phyloP scores from a whole-genome alignment of 75 land plant species.

The Pseudotsuga menziesii region DNA sequence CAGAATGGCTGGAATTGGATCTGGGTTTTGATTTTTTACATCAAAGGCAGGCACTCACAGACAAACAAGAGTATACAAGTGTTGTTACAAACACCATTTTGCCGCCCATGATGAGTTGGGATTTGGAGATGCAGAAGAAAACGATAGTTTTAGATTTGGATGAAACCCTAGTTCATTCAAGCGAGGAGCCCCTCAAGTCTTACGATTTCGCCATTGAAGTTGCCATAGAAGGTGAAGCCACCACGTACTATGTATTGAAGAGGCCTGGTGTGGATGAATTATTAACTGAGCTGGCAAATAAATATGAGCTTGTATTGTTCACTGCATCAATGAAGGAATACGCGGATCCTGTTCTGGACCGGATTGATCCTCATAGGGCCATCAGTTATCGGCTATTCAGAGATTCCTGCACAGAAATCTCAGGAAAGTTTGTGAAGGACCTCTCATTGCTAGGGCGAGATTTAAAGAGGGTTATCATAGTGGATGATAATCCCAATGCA shows the following conservation, averaged over 20 bases:
- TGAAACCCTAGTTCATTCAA: constrained; percentile 62
- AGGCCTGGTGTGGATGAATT: constrained; percentile 56
- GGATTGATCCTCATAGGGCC: constrained; percentile 37
- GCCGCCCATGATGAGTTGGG: neutral
- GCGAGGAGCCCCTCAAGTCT: constrained; percentile 21
- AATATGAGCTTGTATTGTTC: constrained; percentile 78
- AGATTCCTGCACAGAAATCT: constrained; percentile 56
- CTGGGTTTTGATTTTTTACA: neutral
- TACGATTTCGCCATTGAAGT: constrained; percentile 57
- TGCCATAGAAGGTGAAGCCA: constrained; percentile 33
- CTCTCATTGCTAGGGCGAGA: constrained; percentile 56
- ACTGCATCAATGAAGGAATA: constrained; percentile 79
- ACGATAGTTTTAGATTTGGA: constrained; percentile 71
- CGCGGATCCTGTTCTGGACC: constrained; percentile 68
- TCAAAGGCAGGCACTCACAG: neutral
- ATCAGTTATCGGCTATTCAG: constrained; percentile 65
- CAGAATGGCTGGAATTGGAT: constrained; percentile 4
- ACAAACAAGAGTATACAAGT: neutral
- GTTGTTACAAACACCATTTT: neutral
- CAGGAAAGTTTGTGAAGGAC: constrained; percentile 76
- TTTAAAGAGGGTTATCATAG: constrained; percentile 49
- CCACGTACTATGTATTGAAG: constrained; percentile 67
- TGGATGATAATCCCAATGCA: constrained; percentile 83
- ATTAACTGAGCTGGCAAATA: constrained; percentile 14
- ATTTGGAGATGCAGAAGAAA: constrained; percentile 7